Evolutionary conservation across 2,329 filamentous ascomycete species (phyloP).

Genomic region (Cytospora piceae): DNA sequence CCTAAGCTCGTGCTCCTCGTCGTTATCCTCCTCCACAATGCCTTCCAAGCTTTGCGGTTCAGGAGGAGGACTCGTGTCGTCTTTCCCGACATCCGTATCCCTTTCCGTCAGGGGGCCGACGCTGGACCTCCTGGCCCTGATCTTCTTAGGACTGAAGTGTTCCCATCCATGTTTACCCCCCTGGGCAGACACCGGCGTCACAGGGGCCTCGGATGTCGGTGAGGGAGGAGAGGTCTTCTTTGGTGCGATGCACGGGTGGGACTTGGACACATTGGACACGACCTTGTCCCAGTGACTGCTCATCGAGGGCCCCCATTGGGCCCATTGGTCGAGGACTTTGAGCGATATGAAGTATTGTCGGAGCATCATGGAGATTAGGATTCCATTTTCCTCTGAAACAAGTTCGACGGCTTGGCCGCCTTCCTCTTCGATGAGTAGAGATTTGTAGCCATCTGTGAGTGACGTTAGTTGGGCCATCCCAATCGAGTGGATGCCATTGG

Average conservation of each 20-base stretch:
- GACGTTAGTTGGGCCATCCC: background rate
- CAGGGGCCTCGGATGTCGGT: constrained; percentile 10
- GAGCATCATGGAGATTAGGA: constrained; percentile 83
- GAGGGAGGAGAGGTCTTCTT: constrained; percentile 13
- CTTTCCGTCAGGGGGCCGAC: constrained; percentile 46
- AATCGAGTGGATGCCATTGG: background rate
- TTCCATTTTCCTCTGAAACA: constrained; percentile 83
- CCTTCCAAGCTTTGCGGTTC: constrained; percentile 33
- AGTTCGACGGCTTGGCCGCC: constrained; percentile 78
- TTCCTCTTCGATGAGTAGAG: constrained; percentile 74
- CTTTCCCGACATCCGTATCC: constrained; percentile 32
- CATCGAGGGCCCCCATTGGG: constrained; percentile 66
- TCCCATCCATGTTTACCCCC: constrained; percentile 40
- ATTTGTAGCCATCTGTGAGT: constrained; percentile 70
- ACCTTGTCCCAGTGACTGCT: constrained; percentile 68
- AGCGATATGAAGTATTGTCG: constrained; percentile 91
- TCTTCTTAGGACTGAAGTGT: constrained; percentile 42
- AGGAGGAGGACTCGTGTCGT: constrained; percentile 35
- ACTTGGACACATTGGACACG: constrained; percentile 60
- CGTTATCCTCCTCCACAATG: constrained; percentile 41
- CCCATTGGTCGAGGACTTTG: constrained; percentile 80
- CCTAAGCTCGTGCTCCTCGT: constrained; percentile 57
- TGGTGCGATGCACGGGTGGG: constrained; percentile 32
- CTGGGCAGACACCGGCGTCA: background rate
- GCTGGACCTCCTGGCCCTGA: constrained; percentile 41